These are phyloP conservation scores for Gnomoniopsis smithogilvyi DNA, from an alignment of 2,329 filamentous ascomycete species.

Conservation along the genomic window DNA sequence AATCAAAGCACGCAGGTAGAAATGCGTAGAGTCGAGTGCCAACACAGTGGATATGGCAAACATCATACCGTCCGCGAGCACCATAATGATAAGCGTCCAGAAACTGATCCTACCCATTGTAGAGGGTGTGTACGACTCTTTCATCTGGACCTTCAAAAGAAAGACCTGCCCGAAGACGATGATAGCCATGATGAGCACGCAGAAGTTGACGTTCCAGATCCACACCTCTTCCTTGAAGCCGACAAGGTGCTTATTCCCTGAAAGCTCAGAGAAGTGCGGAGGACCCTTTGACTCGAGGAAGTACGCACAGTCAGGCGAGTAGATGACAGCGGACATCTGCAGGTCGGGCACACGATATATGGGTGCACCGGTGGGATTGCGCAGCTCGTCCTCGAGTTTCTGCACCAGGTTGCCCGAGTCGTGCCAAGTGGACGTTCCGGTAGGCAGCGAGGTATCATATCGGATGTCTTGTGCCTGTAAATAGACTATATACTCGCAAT, in stretches of 20 bases:
- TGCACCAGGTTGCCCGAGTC: constrained; percentile 39
- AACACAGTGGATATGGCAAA: constrained; percentile 55
- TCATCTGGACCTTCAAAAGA: constrained; percentile 62
- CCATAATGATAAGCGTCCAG: constrained; percentile 58
- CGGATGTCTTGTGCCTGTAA: constrained; percentile 66
- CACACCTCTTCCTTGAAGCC: constrained; percentile 62
- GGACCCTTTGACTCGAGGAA: constrained; percentile 64
- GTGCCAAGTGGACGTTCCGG: constrained; percentile 30
- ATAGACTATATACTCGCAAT: constrained; percentile 88
- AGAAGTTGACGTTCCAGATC: constrained; percentile 54
- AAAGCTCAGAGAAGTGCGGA: constrained; percentile 47
- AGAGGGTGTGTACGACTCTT: constrained; percentile 64
- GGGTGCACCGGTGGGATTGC: constrained; percentile 58
- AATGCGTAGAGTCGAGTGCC: constrained; percentile 53
- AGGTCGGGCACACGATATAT: constrained; percentile 52
- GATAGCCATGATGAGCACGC: constrained; percentile 53
- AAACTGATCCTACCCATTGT: constrained; percentile 66
- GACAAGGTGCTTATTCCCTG: constrained; percentile 52
- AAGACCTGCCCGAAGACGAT: constrained; percentile 60
- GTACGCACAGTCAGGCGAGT: constrained; percentile 66
- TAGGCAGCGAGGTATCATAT: constrained; percentile 22
- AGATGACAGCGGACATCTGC: constrained; percentile 61
- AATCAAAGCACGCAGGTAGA: constrained; percentile 54
- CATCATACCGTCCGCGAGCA: constrained; percentile 59
- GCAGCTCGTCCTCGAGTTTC: constrained; percentile 61